Percentiles rank a stretch among this genome's conserved stretches.
Evolutionary conservation across 2,329 filamentous ascomycete species (phyloP).

Genomic region (Curvularia verruculosa): DNA sequence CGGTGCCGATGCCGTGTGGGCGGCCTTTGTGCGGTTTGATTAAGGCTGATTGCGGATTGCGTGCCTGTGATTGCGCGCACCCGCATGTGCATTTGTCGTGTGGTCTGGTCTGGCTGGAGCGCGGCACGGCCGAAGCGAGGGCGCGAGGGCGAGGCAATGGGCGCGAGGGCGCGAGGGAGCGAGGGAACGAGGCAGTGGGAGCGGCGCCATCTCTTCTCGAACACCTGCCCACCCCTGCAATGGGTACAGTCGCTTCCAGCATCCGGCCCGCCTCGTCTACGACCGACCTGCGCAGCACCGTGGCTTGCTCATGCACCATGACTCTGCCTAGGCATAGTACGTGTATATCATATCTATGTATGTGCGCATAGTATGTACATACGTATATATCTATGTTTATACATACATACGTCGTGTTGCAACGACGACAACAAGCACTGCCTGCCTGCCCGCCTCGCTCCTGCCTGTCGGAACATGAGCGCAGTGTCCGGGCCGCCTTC

Average conservation of each 20-base stretch:
- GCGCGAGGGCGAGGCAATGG: too few relatives aligned
- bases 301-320: conserved; percentile 10
- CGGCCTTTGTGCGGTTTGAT: background rate
- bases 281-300: background rate
- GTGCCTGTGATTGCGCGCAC: background rate
- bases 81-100: conserved; percentile 9
- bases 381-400: too few relatives aligned
- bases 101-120: background rate
- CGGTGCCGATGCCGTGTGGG: too few relatives aligned
- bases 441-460: conserved; percentile 2
- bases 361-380: background rate
- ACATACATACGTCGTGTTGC: too few relatives aligned
- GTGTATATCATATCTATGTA: background rate
- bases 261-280: conserved; percentile 8
- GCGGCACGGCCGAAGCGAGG: too few relatives aligned
- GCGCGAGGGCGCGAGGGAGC: too few relatives aligned
- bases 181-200: background rate
- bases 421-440: too few relatives aligned
- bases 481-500: conserved; percentile 18
- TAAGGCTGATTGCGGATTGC: conserved; percentile 29
- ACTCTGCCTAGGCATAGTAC: conserved; percentile 3
- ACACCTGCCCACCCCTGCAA: conserved; percentile 15
- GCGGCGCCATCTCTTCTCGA: background rate
- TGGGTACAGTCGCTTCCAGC: background rate
- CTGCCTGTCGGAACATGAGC: conserved; percentile 1